Percentiles rank a stretch among this genome's conserved stretches.
These are phyloP conservation scores for Perkinsus chesapeaki DNA, from an alignment of 169 alveolate species.

Conservation along the genomic window DNA sequence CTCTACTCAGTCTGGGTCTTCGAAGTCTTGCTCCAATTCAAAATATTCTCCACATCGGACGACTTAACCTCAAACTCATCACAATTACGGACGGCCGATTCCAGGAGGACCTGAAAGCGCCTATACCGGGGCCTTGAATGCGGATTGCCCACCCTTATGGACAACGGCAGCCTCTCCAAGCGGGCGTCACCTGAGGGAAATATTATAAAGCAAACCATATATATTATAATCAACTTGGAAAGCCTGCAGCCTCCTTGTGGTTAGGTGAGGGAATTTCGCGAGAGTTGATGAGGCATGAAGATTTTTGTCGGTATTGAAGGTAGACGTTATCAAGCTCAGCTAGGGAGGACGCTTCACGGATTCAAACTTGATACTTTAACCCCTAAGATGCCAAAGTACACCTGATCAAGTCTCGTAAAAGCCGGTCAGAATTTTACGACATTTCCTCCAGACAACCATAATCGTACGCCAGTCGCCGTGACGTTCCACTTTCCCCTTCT, in stretches of 20 bases:
- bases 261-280: too few relatives aligned
- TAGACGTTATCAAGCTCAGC: too few relatives aligned
- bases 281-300: too few relatives aligned
- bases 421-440: too few relatives aligned
- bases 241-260: too few relatives aligned
- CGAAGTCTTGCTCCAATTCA: conserved; percentile 71
- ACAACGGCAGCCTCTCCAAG: neutral
- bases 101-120: conserved; percentile 82
- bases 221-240: too few relatives aligned
- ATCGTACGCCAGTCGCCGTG: neutral
- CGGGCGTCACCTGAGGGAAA: neutral
- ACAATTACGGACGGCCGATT: conserved; percentile 90
- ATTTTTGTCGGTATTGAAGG: too few relatives aligned
- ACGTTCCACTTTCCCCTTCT: neutral
- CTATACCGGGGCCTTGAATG: neutral
- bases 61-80: conserved; percentile 73
- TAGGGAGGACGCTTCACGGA: too few relatives aligned
- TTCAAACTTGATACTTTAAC: too few relatives aligned
- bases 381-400: neutral
- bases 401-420: neutral
- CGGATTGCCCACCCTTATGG: neutral
- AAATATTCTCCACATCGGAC: conserved; percentile 83
- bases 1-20: neutral
- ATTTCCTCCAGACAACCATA: too few relatives aligned
- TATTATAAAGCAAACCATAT: too few relatives aligned